Evolutionary conservation across 78 protist genomes (phyloP), one percentile per base, ranked within the genome.

Genomic region (Andalucia godoyi): DNA sequence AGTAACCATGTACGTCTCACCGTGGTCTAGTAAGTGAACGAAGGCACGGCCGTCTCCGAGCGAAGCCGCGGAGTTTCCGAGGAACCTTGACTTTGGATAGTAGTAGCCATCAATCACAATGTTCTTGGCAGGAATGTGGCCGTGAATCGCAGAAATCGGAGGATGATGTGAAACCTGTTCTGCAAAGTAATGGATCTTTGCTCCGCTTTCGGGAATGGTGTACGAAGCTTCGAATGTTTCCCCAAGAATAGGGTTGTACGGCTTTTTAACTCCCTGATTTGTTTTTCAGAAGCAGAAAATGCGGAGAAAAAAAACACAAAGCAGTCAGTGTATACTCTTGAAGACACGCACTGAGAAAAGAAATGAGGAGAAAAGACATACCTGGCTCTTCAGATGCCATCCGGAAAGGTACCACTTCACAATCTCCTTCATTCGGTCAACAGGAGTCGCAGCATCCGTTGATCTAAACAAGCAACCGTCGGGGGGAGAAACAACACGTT

Each of bases 91-190:
- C 38, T 67, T 67, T 9, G 83, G 67, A 8, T 32, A 42, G n/a
- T 80, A 46, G 9, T 50, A 17, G n/a, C 92, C 90, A 18, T 39
- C 59, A 55, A 81, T 33, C 32, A 55, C 61, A 39, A 62, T 69
- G n/a, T 89, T 89, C 34, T 61, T 70, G 29, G 42, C 51, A 21
- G 84, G 53, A 69, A 88, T 84, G 27, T 59, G 67, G 2, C 74
- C 76, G 46, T 72, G 71, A 42, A 84, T 76, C 29, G 91, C 90
- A 12, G 86, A 66, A 8, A 89, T 57, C 17, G 98, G 98, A 12
- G 98, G 98, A 70, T 93, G 95, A 57, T 93, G 98, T 15, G 83
- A 74, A 12, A 88, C 88, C 77, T 92, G 93, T 52, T 75, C 88
- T 3, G 86, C 66, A 4, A 59, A 10, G 65, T 17, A 77, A 33